Evolutionary conservation across 1,139 yeast species (phyloP).

Genomic region (Zygoascus sp.): DNA sequence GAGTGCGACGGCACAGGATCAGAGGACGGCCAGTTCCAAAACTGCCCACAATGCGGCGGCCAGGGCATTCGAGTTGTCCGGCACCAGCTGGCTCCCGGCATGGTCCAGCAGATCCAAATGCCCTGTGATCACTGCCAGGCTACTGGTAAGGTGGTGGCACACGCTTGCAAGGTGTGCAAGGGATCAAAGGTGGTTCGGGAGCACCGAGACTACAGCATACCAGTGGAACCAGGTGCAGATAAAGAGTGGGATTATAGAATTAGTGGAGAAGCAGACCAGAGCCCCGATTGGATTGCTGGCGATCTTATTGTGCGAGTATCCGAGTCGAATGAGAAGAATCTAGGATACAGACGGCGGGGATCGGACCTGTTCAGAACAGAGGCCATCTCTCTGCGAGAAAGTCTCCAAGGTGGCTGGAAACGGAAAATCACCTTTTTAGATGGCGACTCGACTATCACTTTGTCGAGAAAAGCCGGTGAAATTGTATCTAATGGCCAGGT

Average conservation of each 20-base stretch:
- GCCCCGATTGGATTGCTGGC: slow-evolving; percentile 80
- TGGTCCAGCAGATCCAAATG: slow-evolving; percentile 79
- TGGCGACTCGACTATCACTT: slow-evolving; percentile 44
- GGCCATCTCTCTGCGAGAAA: slow-evolving; percentile 65
- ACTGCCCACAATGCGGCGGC: slow-evolving; percentile 70
- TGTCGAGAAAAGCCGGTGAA: slow-evolving; percentile 50
- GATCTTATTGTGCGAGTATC: slow-evolving; percentile 58
- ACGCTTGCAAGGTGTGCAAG: slow-evolving; percentile 62
- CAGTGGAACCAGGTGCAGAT: slow-evolving; percentile 65
- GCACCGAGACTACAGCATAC: slow-evolving; percentile 54
- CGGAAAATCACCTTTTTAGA: slow-evolving; percentile 65
- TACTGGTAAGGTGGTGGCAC: slow-evolving; percentile 58
- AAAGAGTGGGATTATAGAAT: slow-evolving; percentile 56
- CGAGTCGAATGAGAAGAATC: slow-evolving; percentile 45
- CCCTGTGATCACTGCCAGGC: slow-evolving; percentile 81
- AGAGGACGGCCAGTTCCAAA: slow-evolving; percentile 62
- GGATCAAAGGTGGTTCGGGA: slow-evolving; percentile 65
- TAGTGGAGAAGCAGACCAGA: slow-evolving; percentile 76
- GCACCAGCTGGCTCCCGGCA: slow-evolving; percentile 81
- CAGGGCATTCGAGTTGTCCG: slow-evolving; percentile 63
- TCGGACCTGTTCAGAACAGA: slow-evolving; percentile 76
- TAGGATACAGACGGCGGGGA: slow-evolving; percentile 85
- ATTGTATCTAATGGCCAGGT: slow-evolving; percentile 61
- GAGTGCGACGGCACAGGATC: slow-evolving; percentile 83
- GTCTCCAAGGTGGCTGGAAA: slow-evolving; percentile 74